Evolutionary conservation across 352 stramenopile species (phyloP), one percentile per base, ranked within the genome.

Genomic region (Globisporangium rhizosaccharum): DNA sequence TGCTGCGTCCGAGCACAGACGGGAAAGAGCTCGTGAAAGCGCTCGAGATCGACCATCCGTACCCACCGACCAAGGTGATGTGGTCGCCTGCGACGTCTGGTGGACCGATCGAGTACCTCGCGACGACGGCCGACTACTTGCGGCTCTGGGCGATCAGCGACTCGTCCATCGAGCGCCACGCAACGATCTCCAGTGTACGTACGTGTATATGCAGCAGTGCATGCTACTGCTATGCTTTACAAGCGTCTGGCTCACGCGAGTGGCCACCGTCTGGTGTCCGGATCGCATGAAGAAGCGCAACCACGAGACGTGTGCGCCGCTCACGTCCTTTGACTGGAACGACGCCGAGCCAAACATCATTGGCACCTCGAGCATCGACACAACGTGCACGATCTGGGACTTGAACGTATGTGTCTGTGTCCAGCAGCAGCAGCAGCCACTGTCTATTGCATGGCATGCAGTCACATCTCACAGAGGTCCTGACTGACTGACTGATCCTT

Each of bases 311-410:
- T 99, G 95, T 64, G 91, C 96, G 25, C 97, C 97, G 4, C 73
- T 99, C 17, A 99, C 97, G 36, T 98, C 90, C 18, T 98, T 99
- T 67, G 97, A 99, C 73, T 99, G 97, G 97, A 99, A 98, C 73
- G 92, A 98, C 52, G 67, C 86, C 20, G 97, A 99, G 66, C 86
- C 95, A 0, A 96, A 80, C 44, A 94, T 99, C 45, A 90, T 99
- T 30, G 96, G 95, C 18, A 99, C 97, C 9, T 97, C 85, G 4
- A 97, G 82, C 51, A 98, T 99, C 60, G 96, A 99, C 59, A 99
- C 92, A 11, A 99, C 96, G 6, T 99, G 96, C 77, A 99, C 96
- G 15, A 98, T 99, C 59, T 99, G 97, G 97, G 97, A 99, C 65
- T 73, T 99, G 47, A 94, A 93, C 44, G 92, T 97, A 56, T 65